These are phyloP conservation scores for Starmerella potacharoeniae DNA, from an alignment of 805 yeast species.

Conservation along the genomic window DNA sequence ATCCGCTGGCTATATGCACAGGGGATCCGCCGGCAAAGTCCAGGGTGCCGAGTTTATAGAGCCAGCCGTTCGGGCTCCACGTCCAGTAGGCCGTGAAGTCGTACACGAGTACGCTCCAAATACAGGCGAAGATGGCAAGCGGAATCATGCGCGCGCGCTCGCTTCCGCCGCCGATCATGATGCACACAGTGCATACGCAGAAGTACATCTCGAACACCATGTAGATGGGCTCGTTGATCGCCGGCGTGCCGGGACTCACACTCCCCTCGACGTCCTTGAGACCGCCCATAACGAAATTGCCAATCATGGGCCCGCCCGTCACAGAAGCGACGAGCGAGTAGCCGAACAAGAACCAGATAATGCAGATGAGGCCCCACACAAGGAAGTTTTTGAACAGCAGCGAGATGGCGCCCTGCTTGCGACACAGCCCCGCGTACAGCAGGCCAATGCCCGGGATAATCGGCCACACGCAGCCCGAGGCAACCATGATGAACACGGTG, in stretches of 20 bases:
- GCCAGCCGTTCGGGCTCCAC: conserved; percentile 64
- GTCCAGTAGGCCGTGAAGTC: conserved; percentile 63
- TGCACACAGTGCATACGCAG: conserved; percentile 20
- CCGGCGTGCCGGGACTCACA: conserved; percentile 9
- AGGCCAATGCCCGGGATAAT: conserved; percentile 15
- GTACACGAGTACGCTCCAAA: conserved; percentile 61
- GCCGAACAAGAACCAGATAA: conserved; percentile 12
- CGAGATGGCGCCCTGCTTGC: conserved; percentile 6
- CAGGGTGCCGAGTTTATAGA: conserved; percentile 44
- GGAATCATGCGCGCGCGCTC: conserved; percentile 61
- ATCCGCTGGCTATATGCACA: conserved; percentile 59
- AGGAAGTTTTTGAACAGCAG: conserved; percentile 11
- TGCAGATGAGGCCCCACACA: conserved; percentile 7
- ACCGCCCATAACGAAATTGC: conserved; percentile 11
- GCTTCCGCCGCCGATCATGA: conserved; percentile 60
- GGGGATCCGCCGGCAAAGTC: conserved; percentile 73
- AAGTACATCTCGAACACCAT: conserved; percentile 11
- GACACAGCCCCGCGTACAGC: conserved; percentile 12
- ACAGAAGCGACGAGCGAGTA: conserved; percentile 6
- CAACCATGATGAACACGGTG: conserved; percentile 11
- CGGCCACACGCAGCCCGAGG: conserved; percentile 15
- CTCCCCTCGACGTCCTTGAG: conserved; percentile 10
- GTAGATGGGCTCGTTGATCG: conserved; percentile 12
- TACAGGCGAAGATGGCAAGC: conserved; percentile 51
- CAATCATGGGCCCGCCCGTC: conserved; percentile 13